Conservation (phyloP, 1,139 yeast genomes). For the Scheffersomyces titani region DNA sequence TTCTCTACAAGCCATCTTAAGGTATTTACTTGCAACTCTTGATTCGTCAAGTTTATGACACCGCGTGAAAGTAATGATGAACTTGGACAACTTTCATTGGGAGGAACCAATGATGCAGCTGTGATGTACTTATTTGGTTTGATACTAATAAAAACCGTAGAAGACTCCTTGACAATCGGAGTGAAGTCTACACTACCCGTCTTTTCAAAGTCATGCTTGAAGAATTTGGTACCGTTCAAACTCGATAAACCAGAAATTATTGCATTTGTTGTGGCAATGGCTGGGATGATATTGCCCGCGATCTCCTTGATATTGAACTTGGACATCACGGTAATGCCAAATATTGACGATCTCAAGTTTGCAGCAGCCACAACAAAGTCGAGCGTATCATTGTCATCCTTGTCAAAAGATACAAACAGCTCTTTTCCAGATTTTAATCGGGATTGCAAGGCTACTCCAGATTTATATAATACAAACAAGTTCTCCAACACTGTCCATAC, state of each 20-base stretch:
- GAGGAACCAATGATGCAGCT: constrained; percentile 58
- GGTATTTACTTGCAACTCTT: constrained; percentile 14
- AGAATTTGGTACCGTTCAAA: constrained; percentile 58
- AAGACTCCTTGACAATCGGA: constrained; percentile 24
- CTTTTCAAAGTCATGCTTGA: constrained; percentile 22
- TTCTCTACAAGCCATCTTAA: constrained; percentile 48
- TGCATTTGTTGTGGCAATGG: constrained; percentile 97
- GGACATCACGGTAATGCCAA: constrained; percentile 70
- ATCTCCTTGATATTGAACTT: constrained; percentile 89
- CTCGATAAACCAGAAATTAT: constrained; percentile 89
- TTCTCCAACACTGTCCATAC: constrained; percentile 68
- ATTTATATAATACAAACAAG: constrained; percentile 55
- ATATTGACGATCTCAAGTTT: constrained; percentile 73
- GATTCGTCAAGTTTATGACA: constrained; percentile 21
- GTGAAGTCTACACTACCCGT: constrained; percentile 22
- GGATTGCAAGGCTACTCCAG: constrained; percentile 51
- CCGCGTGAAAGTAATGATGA: constrained; percentile 66
- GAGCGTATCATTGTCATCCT: constrained; percentile 90
- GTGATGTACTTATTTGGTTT: constrained; percentile 70
- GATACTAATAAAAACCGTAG: constrained; percentile 66
- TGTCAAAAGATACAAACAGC: constrained; percentile 71
- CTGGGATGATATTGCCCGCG: constrained; percentile 98
- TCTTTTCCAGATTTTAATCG: constrained; percentile 46
- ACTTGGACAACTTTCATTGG: constrained; percentile 70
- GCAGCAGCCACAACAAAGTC: constrained; percentile 89